A percentile compares a stretch with the other conserved stretches of the same genome.
phyloP scores from a whole-genome alignment of 768 basidiomycete genomes.

The Coprinopsis sp. region DNA sequence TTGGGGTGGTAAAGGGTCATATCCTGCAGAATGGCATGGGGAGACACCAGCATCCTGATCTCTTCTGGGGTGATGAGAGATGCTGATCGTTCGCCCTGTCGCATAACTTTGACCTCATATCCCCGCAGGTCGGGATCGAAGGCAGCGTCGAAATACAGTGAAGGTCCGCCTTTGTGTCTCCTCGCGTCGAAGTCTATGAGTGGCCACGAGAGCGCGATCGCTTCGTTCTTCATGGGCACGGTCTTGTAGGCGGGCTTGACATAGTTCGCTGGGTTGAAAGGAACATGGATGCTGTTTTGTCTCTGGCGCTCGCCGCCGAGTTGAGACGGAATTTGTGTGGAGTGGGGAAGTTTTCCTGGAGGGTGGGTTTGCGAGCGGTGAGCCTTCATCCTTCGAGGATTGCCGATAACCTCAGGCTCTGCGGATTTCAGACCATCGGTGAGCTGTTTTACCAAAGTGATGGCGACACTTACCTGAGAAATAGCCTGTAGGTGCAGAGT shows the following conservation, averaged over 20 bases:
- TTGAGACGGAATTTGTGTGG: neutral
- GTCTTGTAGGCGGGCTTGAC: constrained; percentile 25
- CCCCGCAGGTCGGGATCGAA: constrained; percentile 33
- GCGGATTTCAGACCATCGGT: too few relatives aligned
- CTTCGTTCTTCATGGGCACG: constrained; percentile 35
- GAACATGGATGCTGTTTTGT: too few relatives aligned
- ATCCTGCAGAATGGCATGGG: constrained; percentile 38
- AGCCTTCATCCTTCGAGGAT: neutral
- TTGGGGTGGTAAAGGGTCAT: constrained; percentile 45
- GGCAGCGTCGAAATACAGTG: constrained; percentile 47
- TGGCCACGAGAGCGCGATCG: constrained; percentile 45
- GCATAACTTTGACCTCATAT: constrained; percentile 19
- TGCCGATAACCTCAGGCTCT: too few relatives aligned
- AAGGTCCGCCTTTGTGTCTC: constrained; percentile 26
- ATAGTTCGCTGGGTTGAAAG: constrained; percentile 22
- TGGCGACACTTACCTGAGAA: constrained; percentile 8
- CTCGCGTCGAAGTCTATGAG: constrained; percentile 36
- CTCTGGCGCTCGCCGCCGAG: too few relatives aligned
- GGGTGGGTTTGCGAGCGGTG: constrained; percentile 5
- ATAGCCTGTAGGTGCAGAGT: neutral
- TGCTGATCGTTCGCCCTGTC: constrained; percentile 16
- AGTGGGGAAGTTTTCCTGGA: neutral
- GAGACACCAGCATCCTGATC: constrained; percentile 38
- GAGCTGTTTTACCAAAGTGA: too few relatives aligned
- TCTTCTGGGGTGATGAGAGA: constrained; percentile 32